These are phyloP conservation scores for Nannizziopsis barbatae DNA, from an alignment of 2,329 filamentous ascomycete species.

Conservation along the genomic window DNA sequence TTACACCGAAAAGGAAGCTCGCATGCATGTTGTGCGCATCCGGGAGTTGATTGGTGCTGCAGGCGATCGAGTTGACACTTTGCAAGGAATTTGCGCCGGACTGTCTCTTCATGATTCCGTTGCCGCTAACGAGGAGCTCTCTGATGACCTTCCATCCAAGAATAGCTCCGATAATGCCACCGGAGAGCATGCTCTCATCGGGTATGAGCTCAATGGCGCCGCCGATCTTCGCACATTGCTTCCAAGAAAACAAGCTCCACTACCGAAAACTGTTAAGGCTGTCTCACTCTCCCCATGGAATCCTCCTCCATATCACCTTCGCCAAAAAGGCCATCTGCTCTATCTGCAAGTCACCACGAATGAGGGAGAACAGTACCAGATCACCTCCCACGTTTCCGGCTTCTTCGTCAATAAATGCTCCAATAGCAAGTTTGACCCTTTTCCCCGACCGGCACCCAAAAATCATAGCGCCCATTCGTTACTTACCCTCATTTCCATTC, in stretches of 20 bases:
- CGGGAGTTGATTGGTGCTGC: constrained; percentile 88
- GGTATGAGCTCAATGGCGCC: constrained; percentile 65
- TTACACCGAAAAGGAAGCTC: constrained; percentile 96
- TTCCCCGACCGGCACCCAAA: constrained; percentile 68
- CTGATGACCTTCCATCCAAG: constrained; percentile 25
- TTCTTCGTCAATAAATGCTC: constrained; percentile 97
- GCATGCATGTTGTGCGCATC: constrained; percentile 83
- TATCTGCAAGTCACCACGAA: constrained; percentile 84
- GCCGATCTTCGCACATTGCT: constrained; percentile 61
- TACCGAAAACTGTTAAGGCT: constrained; percentile 83
- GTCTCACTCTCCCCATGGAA: constrained; percentile 91
- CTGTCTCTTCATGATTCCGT: constrained; percentile 78
- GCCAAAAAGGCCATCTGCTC: constrained; percentile 82
- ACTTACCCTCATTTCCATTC: constrained; percentile 60
- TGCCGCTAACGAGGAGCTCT: constrained; percentile 34
- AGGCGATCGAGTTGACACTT: constrained; percentile 73
- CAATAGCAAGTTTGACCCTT: constrained; percentile 88
- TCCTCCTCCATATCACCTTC: constrained; percentile 80
- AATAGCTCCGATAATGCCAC: constrained; percentile 30
- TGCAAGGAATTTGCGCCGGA: constrained; percentile 77
- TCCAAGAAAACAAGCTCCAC: constrained; percentile 52
- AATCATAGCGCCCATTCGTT: constrained; percentile 72
- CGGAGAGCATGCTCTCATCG: constrained; percentile 48
- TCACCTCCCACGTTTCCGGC: constrained; percentile 85
- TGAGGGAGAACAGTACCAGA: constrained; percentile 87